A percentile compares a stretch with the other conserved stretches of the same genome.
These are phyloP conservation scores for Suhomyces canberraensis DNA, from an alignment of 805 yeast species.

Conservation along the genomic window DNA sequence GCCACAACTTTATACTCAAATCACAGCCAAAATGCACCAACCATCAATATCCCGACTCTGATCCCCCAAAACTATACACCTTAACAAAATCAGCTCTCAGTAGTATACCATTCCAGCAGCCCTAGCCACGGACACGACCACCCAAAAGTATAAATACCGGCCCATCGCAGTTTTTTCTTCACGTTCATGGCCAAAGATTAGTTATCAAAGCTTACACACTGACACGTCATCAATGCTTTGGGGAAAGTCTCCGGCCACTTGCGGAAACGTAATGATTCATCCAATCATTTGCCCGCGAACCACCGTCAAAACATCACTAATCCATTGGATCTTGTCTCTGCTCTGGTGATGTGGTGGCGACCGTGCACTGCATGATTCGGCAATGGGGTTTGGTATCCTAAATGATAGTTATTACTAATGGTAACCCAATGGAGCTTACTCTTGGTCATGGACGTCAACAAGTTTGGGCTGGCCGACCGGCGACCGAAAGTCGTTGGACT, in stretches of 20 bases:
- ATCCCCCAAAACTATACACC: too few species aligned
- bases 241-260: slow-evolving; percentile 88
- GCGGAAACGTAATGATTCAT: slow-evolving; percentile 58
- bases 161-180: slow-evolving; percentile 19
- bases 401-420: slow-evolving; percentile 78
- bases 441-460: slow-evolving; percentile 59
- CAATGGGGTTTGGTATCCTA: slow-evolving; percentile 56
- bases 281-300: slow-evolving; percentile 27
- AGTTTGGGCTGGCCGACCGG: slow-evolving; percentile 15
- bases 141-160: neutral
- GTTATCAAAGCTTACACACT: slow-evolving; percentile 72
- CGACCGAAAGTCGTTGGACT: too few species aligned
- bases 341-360: too few species aligned
- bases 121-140: neutral
- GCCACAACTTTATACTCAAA: too few species aligned
- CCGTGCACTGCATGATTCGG: too few species aligned
- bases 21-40: too few species aligned
- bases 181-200: slow-evolving; percentile 73
- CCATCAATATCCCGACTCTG: too few species aligned
- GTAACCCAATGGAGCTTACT: slow-evolving; percentile 88
- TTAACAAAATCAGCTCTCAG: too few species aligned
- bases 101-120: too few species aligned
- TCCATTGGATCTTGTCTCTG: slow-evolving; percentile 22
- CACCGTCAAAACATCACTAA: too few species aligned
- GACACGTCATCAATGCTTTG: slow-evolving; percentile 52